Conservation (phyloP, 805 yeast genomes). For the Saturnispora besseyi region DNA sequence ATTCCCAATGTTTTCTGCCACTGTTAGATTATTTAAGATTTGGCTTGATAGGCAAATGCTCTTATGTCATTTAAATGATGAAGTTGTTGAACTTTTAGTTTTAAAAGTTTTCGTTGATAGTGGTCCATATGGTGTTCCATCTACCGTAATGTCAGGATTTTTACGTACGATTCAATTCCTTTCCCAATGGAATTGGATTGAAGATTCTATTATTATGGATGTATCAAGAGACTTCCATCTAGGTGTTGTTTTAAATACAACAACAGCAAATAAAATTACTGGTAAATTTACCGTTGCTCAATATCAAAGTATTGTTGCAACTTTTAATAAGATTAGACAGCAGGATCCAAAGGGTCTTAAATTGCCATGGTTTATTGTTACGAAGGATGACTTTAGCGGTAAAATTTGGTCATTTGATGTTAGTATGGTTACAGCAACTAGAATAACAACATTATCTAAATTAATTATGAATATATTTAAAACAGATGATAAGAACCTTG, state of each 20-base stretch:
- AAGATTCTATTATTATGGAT: slow-evolving; percentile 75
- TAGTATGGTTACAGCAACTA: slow-evolving; percentile 68
- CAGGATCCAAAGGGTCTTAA: slow-evolving; percentile 75
- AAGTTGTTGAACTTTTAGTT: slow-evolving; percentile 73
- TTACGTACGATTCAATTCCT: slow-evolving; percentile 61
- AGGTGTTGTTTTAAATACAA: slow-evolving; percentile 7
- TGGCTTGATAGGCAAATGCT: slow-evolving; percentile 86
- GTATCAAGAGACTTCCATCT: slow-evolving; percentile 41
- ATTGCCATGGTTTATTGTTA: slow-evolving; percentile 73
- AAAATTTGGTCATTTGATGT: slow-evolving; percentile 51
- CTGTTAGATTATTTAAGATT: slow-evolving; percentile 75
- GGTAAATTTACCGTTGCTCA: slow-evolving; percentile 56
- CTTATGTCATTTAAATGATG: slow-evolving; percentile 63
- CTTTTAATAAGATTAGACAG: slow-evolving; percentile 60
- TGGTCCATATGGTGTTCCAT: slow-evolving; percentile 76
- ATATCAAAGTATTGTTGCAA: slow-evolving; percentile 50
- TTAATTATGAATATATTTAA: slow-evolving; percentile 52
- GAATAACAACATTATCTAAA: slow-evolving; percentile 80
- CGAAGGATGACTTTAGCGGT: slow-evolving; percentile 82
- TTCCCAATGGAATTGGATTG: slow-evolving; percentile 91
- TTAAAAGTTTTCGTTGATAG: slow-evolving; percentile 80
- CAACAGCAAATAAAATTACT: slow-evolving; percentile 36
- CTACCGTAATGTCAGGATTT: slow-evolving; percentile 74
- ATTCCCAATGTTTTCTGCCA: slow-evolving; percentile 65
- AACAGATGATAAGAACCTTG: slow-evolving; percentile 24